Evolutionary conservation across 257 asterid species (phyloP).

Genomic region (Primulina tabacum): DNA sequence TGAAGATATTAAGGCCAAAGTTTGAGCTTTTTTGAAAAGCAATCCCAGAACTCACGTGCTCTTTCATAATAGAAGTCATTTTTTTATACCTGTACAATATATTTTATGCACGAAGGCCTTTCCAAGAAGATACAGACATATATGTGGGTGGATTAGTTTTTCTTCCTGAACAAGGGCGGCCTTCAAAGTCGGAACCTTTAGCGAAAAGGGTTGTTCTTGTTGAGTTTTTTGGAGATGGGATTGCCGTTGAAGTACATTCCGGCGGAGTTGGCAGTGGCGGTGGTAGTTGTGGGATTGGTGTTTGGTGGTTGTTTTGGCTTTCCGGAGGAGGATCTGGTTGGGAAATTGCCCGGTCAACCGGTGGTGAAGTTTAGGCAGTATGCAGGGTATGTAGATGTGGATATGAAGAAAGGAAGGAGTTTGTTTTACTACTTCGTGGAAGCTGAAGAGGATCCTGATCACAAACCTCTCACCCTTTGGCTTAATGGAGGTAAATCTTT

Average conservation of each 20-base stretch:
- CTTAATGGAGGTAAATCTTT: constrained; percentile 79
- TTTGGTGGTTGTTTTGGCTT: constrained; percentile 50
- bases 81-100: constrained; percentile 12
- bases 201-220: constrained; percentile 23
- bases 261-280: constrained; percentile 18
- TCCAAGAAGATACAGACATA: constrained; percentile 7
- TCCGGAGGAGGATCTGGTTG: constrained; percentile 76
- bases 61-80: constrained; percentile 28
- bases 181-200: constrained; percentile 24
- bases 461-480: constrained; percentile 83
- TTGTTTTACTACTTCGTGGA: constrained; percentile 92
- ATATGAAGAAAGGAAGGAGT: constrained; percentile 73
- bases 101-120: constrained; percentile 12
- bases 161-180: constrained; percentile 13
- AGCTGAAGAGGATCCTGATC: constrained; percentile 66
- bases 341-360: constrained; percentile 80
- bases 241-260: constrained; percentile 41
- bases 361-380: constrained; percentile 72
- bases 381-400: constrained; percentile 92
- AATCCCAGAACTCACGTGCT: constrained; percentile 65
- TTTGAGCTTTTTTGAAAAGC: constrained; percentile 35
- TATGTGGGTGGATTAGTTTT: constrained; percentile 15
- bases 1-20: constrained; percentile 19
- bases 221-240: constrained; percentile 37
- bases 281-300: constrained; percentile 37